A percentile compares a stretch with the other conserved stretches of the same genome.
These are phyloP conservation scores for Xanthoparmelia taractica DNA, from an alignment of 495 filamentous ascomycete genomes.

Conservation along the genomic window DNA sequence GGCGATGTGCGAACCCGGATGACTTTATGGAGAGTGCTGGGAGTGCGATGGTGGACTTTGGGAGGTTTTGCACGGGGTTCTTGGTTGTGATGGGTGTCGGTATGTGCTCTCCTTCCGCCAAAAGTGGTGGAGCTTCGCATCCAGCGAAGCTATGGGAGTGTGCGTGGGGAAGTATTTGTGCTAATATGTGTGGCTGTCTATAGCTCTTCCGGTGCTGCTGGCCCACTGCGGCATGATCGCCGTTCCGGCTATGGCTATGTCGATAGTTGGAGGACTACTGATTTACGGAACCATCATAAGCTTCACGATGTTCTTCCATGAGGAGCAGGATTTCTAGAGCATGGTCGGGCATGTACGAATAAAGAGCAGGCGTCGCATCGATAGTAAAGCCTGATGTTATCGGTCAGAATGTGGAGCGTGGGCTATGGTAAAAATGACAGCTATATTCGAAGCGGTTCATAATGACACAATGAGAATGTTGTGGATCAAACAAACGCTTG, in stretches of 20 bases:
- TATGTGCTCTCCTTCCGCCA: conserved; percentile 41
- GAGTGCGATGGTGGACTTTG: conserved; percentile 78
- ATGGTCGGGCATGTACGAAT: conserved; percentile 1
- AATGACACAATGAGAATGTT: neutral
- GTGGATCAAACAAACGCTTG: neutral
- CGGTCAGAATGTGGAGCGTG: neutral
- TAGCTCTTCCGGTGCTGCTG: conserved; percentile 85
- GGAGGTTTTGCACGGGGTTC: conserved; percentile 89
- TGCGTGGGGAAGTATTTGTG: neutral
- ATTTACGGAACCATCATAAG: conserved; percentile 98
- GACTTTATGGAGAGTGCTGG: conserved; percentile 88
- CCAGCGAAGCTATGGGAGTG: neutral
- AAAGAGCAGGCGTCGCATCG: conserved; percentile 5
- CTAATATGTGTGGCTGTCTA: neutral
- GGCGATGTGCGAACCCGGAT: conserved; percentile 81
- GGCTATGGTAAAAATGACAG: neutral
- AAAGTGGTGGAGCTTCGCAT: neutral
- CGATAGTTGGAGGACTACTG: conserved; percentile 78
- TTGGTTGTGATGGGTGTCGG: conserved; percentile 97
- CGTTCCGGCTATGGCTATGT: conserved; percentile 89
- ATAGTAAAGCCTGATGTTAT: neutral
- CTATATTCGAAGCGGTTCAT: neutral
- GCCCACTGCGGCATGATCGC: conserved; percentile 76
- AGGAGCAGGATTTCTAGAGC: conserved; percentile 74
- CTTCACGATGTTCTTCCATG: conserved; percentile 96